Base-by-base conservation (phyloP, 352 stramenopile genomes). In the Phytophthora crassamura region DNA sequence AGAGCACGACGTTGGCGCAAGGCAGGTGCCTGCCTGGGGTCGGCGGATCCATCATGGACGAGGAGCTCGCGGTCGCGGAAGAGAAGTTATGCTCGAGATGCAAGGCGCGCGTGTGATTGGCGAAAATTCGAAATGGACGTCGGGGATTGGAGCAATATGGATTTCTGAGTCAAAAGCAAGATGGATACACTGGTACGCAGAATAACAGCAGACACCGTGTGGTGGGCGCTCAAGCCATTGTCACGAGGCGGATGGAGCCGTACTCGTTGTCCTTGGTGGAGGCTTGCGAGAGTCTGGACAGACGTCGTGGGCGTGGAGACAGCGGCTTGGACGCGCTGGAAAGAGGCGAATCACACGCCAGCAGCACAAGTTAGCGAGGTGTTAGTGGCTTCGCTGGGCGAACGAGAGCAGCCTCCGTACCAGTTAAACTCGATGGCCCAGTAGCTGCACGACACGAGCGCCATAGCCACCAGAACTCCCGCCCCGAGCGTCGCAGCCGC, bases 401-500 rank as follows among this genome's bases (percentile, higher is more conserved):
- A 48, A 45, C 36, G 57, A 42, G 41, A 60, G 32, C 43, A 48
- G 28, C 12, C n/a, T 28, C 34, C 57, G 45, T 78, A 81, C 73
- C 48, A 64, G 50, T 69, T 64, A 15, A 60, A 56, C 61, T 59
- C 32, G 28, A 66, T 41, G 34, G 60, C 9, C 46, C 64, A 72
- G 40, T 77, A 74, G 42, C 61, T 74, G 22, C 43, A 69, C 12
- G 70, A 82, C 16, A 78, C 68, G 15, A 81, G 10, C 14, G 69
- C 49, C 60, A 74, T 74, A 1, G 56, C 52, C 8, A 70, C 32
- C 28, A 85, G 25, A 0, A 75, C 65, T 4, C 74, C 69, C n/a
- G 59, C 77, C 0, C 62, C 72, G n/a, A 88, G 69, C 46, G 70
- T 69, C 6, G 74, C 78, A 4, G 59, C 59, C 0, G 75, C 63